A percentile compares a stretch with the other conserved stretches of the same genome.
These are phyloP conservation scores for Cyberlindnera mycetangii DNA, from an alignment of 805 yeast species.

Conservation along the genomic window DNA sequence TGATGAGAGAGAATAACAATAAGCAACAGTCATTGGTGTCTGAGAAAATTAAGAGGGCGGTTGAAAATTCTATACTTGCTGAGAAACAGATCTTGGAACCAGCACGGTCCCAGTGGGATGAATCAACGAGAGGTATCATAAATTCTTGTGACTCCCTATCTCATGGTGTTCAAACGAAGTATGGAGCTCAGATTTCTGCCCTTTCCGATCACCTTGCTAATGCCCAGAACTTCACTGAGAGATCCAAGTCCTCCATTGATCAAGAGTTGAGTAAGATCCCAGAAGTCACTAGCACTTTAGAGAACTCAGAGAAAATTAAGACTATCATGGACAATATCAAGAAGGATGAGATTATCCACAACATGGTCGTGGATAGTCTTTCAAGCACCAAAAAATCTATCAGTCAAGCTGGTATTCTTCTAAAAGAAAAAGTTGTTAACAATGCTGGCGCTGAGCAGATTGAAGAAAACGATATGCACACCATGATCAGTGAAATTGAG, in stretches of 20 bases:
- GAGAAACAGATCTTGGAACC: conserved; percentile 19
- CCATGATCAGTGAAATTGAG: conserved; percentile 25
- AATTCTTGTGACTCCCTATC: conserved; percentile 22
- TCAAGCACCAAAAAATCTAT: conserved; percentile 1
- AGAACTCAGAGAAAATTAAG: conserved; percentile 8
- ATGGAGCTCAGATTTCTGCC: conserved; percentile 10
- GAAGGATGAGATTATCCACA: conserved; percentile 1
- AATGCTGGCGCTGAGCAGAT: conserved; percentile 14
- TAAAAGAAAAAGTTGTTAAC: conserved; percentile 11
- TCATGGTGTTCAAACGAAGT: conserved; percentile 8
- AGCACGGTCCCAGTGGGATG: conserved; percentile 22
- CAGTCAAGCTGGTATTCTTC: background rate
- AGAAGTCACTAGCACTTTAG: conserved; percentile 5
- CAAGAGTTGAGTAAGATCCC: conserved; percentile 20
- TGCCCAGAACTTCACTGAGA: conserved; percentile 16
- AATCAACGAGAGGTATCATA: conserved; percentile 19
- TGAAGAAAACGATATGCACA: conserved; percentile 21
- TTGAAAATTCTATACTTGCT: conserved; percentile 16
- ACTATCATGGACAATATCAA: conserved; percentile 7
- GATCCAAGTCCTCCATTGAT: conserved; percentile 16
- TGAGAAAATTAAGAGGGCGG: conserved; percentile 16
- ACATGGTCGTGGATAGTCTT: conserved; percentile 1
- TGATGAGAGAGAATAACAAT: conserved; percentile 20
- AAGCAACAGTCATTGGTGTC: conserved; percentile 20
- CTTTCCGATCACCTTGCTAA: conserved; percentile 15